These are phyloP conservation scores for Leishmania gerbilli DNA, from an alignment of 208 protist species.

Conservation along the genomic window DNA sequence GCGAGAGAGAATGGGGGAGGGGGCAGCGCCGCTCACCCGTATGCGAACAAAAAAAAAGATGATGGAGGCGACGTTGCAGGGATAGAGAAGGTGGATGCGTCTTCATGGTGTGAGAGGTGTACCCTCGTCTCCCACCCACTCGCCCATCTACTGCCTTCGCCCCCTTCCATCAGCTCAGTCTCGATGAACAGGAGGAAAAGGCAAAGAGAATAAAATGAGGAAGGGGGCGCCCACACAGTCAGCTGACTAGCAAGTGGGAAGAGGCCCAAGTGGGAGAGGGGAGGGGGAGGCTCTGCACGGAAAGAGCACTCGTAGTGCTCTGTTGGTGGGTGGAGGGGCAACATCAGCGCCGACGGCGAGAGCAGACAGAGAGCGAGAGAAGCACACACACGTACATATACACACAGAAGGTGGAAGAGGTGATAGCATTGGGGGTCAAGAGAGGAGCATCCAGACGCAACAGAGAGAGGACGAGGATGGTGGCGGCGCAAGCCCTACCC, in stretches of 20 bases:
- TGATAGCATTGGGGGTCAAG: not conserved
- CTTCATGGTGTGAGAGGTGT: not conserved
- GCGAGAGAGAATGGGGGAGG: not conserved
- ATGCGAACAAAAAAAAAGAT: not conserved
- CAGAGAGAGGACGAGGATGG: not conserved
- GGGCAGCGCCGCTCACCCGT: not conserved
- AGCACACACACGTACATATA: not conserved
- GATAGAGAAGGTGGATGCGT: not conserved
- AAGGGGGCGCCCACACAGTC: not conserved
- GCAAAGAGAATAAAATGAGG: not conserved
- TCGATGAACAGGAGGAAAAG: not conserved
- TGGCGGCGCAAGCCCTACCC: not conserved
- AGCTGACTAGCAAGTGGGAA: not conserved
- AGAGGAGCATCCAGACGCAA: not conserved
- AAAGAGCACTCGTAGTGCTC: not conserved
- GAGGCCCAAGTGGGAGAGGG: not conserved
- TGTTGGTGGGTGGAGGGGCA: no score
- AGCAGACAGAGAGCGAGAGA: not conserved
- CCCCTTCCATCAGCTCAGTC: not conserved
- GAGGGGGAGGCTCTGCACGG: not conserved
- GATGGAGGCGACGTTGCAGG: not conserved
- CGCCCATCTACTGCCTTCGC: not conserved
- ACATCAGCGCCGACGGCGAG: not conserved
- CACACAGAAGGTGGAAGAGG: not conserved
- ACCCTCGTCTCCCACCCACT: not conserved